Evolutionary conservation across 169 alveolate species (phyloP).

Genomic region (Plasmodium ovale): DNA sequence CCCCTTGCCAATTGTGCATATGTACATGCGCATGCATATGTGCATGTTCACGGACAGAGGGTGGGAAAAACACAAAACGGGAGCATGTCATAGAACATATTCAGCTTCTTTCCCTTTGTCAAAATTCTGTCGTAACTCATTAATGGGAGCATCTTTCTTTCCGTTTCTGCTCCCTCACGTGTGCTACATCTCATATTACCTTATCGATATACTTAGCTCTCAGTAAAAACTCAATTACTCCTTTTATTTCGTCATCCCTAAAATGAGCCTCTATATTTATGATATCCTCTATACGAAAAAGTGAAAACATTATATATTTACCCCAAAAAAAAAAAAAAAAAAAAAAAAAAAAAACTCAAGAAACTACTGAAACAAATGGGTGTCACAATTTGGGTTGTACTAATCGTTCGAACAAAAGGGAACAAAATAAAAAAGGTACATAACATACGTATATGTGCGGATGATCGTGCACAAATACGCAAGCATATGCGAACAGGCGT

Average conservation of each 20-base stretch:
- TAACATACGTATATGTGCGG: too few relatives aligned
- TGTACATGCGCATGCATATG: too few relatives aligned
- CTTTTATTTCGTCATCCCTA: slow-evolving; percentile 48
- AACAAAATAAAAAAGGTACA: not conserved
- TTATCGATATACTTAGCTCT: slow-evolving; percentile 67
- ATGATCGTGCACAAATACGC: too few relatives aligned
- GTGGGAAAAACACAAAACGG: too few relatives aligned
- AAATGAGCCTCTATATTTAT: slow-evolving; percentile 64
- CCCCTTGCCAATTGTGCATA: too few relatives aligned
- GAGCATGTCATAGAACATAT: too few relatives aligned
- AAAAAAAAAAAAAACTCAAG: not conserved
- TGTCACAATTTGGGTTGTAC: slow-evolving; percentile 1
- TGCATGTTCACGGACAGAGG: too few relatives aligned
- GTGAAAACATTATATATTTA: slow-evolving; percentile 57
- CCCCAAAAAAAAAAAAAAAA: not conserved
- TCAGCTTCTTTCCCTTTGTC: too few relatives aligned
- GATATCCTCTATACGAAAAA: slow-evolving; percentile 57
- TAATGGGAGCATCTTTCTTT: too few relatives aligned
- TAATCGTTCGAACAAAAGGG: not conserved
- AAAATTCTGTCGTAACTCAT: too few relatives aligned
- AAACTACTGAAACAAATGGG: not conserved
- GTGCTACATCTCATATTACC: slow-evolving; percentile 3
- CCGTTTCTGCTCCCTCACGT: not conserved
- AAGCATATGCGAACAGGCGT: too few relatives aligned
- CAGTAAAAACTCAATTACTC: slow-evolving; percentile 43